phyloP scores from a whole-genome alignment of 179 eudicot genomes.

The Heliamphora pulchella region DNA sequence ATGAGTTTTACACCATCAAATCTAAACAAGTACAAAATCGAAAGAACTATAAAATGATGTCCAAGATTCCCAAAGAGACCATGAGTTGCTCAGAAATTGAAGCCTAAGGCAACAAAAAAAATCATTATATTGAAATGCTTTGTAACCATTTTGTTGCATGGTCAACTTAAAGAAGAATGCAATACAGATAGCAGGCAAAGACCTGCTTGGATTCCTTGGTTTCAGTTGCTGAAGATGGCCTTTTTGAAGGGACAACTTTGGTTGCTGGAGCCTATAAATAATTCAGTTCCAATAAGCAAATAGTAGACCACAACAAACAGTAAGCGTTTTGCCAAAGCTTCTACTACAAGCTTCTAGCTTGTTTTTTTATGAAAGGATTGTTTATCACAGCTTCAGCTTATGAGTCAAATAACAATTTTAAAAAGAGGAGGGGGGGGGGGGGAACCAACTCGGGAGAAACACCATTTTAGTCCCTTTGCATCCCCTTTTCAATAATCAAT shows the following conservation, averaged over 20 bases:
- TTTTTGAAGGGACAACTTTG: constrained; percentile 1
- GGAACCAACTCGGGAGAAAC: no score
- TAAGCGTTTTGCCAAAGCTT: not conserved
- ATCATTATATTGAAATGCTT: not conserved
- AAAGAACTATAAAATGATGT: not conserved
- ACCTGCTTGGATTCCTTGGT: constrained; percentile 6
- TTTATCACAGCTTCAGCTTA: no score
- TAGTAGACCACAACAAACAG: not conserved
- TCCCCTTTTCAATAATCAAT: no score
- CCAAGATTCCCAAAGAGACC: not conserved
- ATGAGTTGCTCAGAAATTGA: not conserved
- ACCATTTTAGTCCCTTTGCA: no score
- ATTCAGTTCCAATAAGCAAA: not conserved
- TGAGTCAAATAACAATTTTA: no score
- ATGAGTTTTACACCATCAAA: not conserved
- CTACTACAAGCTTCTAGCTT: no score
- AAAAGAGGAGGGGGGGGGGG: no score
- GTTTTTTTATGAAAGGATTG: no score
- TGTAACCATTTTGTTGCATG: not conserved
- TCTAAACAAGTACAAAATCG: not conserved
- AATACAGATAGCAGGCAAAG: not conserved
- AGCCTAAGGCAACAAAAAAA: not conserved
- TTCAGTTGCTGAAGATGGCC: not conserved
- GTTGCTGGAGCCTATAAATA: not conserved
- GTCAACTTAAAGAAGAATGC: not conserved